Base-by-base conservation (phyloP, 768 basidiomycete genomes). In the Clitopilus hobsonii region DNA sequence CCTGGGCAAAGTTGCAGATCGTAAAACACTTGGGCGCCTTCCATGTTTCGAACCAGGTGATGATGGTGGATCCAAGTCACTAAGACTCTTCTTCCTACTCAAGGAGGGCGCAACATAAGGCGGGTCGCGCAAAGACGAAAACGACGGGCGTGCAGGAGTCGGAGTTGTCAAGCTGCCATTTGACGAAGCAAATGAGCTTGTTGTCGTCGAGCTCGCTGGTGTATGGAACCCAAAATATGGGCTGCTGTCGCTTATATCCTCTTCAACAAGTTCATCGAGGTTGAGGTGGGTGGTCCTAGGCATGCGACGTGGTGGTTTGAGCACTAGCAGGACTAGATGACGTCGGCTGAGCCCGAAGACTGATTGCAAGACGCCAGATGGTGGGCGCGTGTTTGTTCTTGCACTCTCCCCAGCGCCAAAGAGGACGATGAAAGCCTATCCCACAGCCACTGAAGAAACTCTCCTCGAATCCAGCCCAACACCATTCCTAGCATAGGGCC, bases 1-100 rank as follows among this genome's bases (percentile, higher is more conserved):
- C 22, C 71, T 63, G 3, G 82, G 78, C 47, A 78, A 65, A 1
- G 82, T 82, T 50, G 65, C 72, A 10, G 82, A 81, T 18, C 81
- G 74, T 22, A 73, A 66, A 7, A 80, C 53, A 8, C 60, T 56
- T 7, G 54, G 45, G 7, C 65, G 62, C 41, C 57, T 54, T 26
- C 24, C 54, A 38, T 56, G 54, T 50, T 60, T 63, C 13, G 10
- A 18, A 24, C 56, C 55, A n/a, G 62, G 64, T 18, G 63, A 66
- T 8, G 65, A 64, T 28, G 65, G 63, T 1, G 65, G 66, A 49
- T 54, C 59, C 20, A 67, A 50, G 22, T 57, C 54, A n/a, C 60
- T 59, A 1, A 65, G 51, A 41, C 62, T 63, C 38, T 60, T 59
- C 54, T 63, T 64, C 16, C 59, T 51, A 8, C 62, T 56, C 4